Conservation (phyloP, 2,329 filamentous ascomycete genomes). For the Cercospora berteroae region DNA sequence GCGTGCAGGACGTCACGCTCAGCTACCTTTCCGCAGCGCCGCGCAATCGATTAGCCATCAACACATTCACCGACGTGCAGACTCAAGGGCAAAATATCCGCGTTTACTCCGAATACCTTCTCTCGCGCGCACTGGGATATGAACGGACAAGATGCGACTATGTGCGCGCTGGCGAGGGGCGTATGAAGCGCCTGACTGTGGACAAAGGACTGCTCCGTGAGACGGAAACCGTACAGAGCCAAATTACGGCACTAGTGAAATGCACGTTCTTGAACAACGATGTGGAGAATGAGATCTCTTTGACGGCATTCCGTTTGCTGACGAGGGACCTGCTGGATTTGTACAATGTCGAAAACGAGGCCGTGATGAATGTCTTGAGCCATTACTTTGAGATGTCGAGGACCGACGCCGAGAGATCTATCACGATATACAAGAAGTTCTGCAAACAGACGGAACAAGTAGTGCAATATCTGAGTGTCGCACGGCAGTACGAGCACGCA, state of each 20-base stretch:
- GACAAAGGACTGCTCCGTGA: slow-evolving; percentile 91
- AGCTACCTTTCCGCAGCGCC: slow-evolving; percentile 79
- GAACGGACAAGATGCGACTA: slow-evolving; percentile 84
- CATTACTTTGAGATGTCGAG: slow-evolving; percentile 99
- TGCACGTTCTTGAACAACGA: slow-evolving; percentile 89
- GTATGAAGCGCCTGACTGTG: slow-evolving; percentile 79
- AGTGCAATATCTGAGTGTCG: slow-evolving; percentile 82
- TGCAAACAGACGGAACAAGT: slow-evolving; percentile 89
- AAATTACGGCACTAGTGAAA: slow-evolving; percentile 79
- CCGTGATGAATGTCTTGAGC: slow-evolving; percentile 92
- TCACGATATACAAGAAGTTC: slow-evolving; percentile 89
- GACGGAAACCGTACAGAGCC: slow-evolving; percentile 84
- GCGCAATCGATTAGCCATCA: slow-evolving; percentile 74
- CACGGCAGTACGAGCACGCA: slow-evolving; percentile 85
- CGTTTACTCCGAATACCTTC: slow-evolving; percentile 83
- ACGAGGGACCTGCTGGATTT: slow-evolving; percentile 85
- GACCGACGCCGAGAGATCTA: slow-evolving; percentile 84
- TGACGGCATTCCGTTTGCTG: slow-evolving; percentile 87
- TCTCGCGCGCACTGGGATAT: slow-evolving; percentile 77
- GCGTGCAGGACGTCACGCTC: slow-evolving; percentile 82
- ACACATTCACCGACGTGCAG: slow-evolving; percentile 90
- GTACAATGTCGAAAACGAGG: slow-evolving; percentile 95
- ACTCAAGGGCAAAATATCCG: slow-evolving; percentile 93
- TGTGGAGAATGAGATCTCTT: slow-evolving; percentile 91
- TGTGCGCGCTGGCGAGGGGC: slow-evolving; percentile 76